Evolutionary conservation across 768 basidiomycete species (phyloP).

Genomic region (Mycena kentingensis): DNA sequence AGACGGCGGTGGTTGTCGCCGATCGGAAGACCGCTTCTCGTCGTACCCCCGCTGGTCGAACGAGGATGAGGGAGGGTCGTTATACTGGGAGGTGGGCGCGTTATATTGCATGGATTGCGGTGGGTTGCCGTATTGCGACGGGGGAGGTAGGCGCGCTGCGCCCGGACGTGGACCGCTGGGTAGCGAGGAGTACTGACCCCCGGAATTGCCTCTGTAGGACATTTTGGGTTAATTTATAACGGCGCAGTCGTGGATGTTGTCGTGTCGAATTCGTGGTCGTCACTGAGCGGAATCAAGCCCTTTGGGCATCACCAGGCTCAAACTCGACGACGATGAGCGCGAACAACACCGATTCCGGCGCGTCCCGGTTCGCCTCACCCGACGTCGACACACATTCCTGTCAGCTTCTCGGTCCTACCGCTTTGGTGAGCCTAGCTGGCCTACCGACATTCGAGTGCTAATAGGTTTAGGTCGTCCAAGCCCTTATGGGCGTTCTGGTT

Average conservation of each 20-base stretch:
- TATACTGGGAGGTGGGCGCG: conserved; percentile 45
- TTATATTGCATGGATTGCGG: conserved; percentile 45
- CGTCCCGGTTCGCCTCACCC: conserved; percentile 29
- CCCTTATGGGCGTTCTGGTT: conserved; percentile 88
- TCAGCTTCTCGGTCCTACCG: conserved; percentile 53
- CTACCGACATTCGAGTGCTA: conserved; percentile 43
- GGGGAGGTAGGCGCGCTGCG: conserved; percentile 31
- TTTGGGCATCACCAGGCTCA: not conserved
- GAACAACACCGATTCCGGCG: conserved; percentile 4
- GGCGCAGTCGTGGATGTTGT: conserved; percentile 8
- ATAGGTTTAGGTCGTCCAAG: conserved; percentile 76
- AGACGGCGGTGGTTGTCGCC: conserved; percentile 41
- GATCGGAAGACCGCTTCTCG: conserved; percentile 49
- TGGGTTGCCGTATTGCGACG: conserved; percentile 7
- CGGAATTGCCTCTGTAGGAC: conserved; percentile 19
- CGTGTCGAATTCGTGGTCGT: conserved; percentile 14
- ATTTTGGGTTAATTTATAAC: conserved; percentile 31
- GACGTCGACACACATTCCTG: conserved; percentile 53
- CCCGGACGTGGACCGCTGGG: conserved; percentile 38
- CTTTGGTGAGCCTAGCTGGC: conserved; percentile 41
- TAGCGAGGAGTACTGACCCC: conserved; percentile 27
- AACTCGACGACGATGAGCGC: not conserved
- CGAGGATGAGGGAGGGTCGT: conserved; percentile 49
- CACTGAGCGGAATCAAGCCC: not conserved
- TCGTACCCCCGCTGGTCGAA: conserved; percentile 47